Percentiles rank a stretch among this genome's conserved stretches.
These are phyloP conservation scores for Mycena epipterygia DNA, from an alignment of 768 basidiomycete species.

Conservation along the genomic window DNA sequence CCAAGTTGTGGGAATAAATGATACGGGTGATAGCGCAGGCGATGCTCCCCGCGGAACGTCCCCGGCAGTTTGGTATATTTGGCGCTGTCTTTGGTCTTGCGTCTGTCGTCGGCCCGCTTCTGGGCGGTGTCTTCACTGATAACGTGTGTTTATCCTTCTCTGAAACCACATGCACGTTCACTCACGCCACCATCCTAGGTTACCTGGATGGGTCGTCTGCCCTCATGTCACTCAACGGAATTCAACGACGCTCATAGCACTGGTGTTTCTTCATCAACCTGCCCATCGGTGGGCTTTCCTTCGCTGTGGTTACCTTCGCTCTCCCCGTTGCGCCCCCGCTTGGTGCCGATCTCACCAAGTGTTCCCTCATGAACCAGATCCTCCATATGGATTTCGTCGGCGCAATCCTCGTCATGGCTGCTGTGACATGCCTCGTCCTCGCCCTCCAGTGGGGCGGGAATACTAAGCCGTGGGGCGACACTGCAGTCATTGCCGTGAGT, in stretches of 20 bases:
- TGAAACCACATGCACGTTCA: neutral
- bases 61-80: conserved; percentile 53
- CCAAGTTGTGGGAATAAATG: conserved; percentile 21
- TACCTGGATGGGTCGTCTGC: neutral
- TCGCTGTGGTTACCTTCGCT: conserved; percentile 13
- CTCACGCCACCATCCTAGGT: neutral
- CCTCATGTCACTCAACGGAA: neutral
- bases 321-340: conserved; percentile 7
- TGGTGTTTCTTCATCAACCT: conserved; percentile 9
- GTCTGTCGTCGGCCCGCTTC: neutral
- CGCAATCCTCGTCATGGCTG: conserved; percentile 45
- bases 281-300: conserved; percentile 11
- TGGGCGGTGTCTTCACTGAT: neutral
- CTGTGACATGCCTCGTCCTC: conserved; percentile 53
- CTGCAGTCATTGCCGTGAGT: conserved; percentile 42
- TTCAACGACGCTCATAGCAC: neutral
- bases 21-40: conserved; percentile 39
- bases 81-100: conserved; percentile 40
- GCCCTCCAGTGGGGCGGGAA: conserved; percentile 60
- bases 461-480: conserved; percentile 54
- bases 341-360: conserved; percentile 6
- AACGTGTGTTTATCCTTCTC: neutral
- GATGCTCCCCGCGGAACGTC: conserved; percentile 44
- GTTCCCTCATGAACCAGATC: conserved; percentile 19
- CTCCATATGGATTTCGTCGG: conserved; percentile 55